Percentiles rank a stretch among this genome's conserved stretches.
These are phyloP conservation scores for Dalbergia cochinchinensis DNA, from an alignment of 306 rosid genomes.

Conservation along the genomic window DNA sequence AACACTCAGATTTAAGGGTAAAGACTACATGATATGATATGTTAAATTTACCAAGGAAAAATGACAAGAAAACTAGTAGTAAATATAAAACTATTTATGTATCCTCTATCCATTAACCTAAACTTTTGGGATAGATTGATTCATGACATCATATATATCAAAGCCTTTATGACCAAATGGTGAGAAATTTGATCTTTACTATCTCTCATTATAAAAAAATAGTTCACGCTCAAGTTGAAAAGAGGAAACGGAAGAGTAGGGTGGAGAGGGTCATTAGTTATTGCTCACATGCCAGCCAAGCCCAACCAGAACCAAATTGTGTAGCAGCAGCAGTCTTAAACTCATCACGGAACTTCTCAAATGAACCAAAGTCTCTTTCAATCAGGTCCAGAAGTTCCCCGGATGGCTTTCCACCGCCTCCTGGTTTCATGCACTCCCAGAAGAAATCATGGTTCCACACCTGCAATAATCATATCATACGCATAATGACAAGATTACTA, in stretches of 20 bases:
- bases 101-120: too few species aligned
- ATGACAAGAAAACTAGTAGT: neutral
- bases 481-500: neutral
- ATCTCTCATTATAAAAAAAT: too few species aligned
- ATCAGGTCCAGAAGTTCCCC: conserved; percentile 86
- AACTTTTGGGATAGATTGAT: too few species aligned
- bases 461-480: conserved; percentile 47
- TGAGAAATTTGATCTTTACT: too few species aligned
- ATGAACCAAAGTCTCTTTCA: conserved; percentile 88
- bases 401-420: conserved; percentile 83
- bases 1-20: neutral
- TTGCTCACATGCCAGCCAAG: conserved; percentile 91
- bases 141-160: too few species aligned
- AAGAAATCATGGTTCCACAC: conserved; percentile 95
- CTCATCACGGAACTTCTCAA: conserved; percentile 64
- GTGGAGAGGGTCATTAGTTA: neutral
- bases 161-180: too few species aligned
- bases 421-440: conserved; percentile 96
- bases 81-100: too few species aligned
- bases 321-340: conserved; percentile 79
- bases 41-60: conserved; percentile 27
- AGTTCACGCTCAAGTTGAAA: too few species aligned
- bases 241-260: conserved; percentile 28
- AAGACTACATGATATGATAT: neutral
- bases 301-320: conserved; percentile 98